phyloP scores from a whole-genome alignment of 2,329 filamentous ascomycete genomes.

The Macrophomina phaseolina region DNA sequence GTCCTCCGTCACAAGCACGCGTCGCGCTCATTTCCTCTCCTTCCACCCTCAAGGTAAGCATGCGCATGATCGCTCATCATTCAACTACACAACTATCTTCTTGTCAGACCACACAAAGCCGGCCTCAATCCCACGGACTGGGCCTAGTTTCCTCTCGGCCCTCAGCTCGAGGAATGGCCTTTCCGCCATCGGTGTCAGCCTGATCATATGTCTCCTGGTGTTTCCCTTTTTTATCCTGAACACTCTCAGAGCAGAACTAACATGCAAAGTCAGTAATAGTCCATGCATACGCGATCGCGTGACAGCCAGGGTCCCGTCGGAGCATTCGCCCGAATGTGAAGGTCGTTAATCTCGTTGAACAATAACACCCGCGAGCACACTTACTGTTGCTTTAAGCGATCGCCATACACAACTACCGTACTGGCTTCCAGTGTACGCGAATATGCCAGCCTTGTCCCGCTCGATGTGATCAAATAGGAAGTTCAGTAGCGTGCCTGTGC shows the following conservation, averaged over 20 bases:
- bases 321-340: no score
- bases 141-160: neutral
- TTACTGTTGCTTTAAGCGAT: conserved; percentile 26
- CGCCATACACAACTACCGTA: conserved; percentile 27
- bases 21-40: neutral
- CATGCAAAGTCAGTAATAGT: neutral
- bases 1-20: neutral
- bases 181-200: conserved; percentile 16
- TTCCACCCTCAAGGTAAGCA: neutral
- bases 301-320: no score
- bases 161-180: neutral
- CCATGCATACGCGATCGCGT: no score
- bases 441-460: conserved; percentile 23
- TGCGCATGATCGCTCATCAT: neutral
- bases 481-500: conserved; percentile 19
- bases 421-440: conserved; percentile 25
- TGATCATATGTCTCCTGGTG: conserved; percentile 18
- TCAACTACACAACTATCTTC: neutral
- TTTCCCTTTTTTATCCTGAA: conserved; percentile 12
- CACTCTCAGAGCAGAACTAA: conserved; percentile 17
- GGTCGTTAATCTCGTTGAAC: no score
- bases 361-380: no score
- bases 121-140: neutral
- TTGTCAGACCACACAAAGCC: no score
- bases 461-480: conserved; percentile 29